Base-by-base conservation (phyloP, 495 filamentous ascomycete genomes). In the Hypoxylon rickii region DNA sequence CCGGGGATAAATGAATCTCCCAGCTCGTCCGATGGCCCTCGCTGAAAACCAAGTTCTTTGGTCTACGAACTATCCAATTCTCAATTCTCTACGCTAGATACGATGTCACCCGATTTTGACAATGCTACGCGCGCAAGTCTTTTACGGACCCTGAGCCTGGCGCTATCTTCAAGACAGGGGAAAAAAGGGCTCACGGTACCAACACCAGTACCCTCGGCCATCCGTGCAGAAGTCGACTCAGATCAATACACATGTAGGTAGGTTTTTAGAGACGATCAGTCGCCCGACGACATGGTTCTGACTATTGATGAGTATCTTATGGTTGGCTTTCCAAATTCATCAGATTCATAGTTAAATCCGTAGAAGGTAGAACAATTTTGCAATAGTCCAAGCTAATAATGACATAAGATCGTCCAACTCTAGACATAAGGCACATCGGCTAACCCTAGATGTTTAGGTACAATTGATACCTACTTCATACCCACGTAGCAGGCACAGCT, bases 351-450 rank as follows among this genome's bases (percentile, higher is more conserved):
- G 57, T n/a, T n/a, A 29, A 36, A 41, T 13, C 29, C 33, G 31
- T 42, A 15, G 15, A 41, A 47, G 20, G 51, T 47, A 36, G 40
- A 29, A 62, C 39, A 31, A 34, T n/a, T n/a, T 47, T 51, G 42
- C 51, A 52, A 44, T 53, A 48, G 18, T 31, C 38, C 31, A 40
- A 45, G 47, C 46, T 40, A 48, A 44, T 16, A 46, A 56, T 62
- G 58, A 56, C 51, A 62, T 56, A 49, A 62, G 58, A 61, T 56
- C 42, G 13, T 32, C 41, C 20, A 51, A 42, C 29, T 47, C 18
- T 34, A 15, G 40, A 36, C 29, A 41, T 38, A 56, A 13, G 51
- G 42, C 51, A 7, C 42, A 17, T 38, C 43, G 34, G 17, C 40
- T 36, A 24, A n/a, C n/a, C n/a, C n/a, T n/a, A n/a, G n/a, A n/a